phyloP scores from a whole-genome alignment of 2,329 filamentous ascomycete species.

The Apiospora phragmitis region DNA sequence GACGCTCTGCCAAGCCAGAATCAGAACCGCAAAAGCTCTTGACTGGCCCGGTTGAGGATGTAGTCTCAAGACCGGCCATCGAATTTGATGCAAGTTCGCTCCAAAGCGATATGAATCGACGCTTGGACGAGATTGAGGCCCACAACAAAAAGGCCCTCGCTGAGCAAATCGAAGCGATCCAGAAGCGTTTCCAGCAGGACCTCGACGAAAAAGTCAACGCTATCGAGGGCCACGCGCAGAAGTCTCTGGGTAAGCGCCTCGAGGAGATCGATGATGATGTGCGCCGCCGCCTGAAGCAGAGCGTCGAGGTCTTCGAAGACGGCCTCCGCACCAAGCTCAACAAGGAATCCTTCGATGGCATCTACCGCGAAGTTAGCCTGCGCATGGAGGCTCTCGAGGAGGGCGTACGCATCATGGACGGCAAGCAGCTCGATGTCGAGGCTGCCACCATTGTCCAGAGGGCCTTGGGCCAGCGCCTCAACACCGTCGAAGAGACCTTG shows the following conservation, averaged over 20 bases:
- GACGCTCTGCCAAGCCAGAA: neutral
- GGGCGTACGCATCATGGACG: constrained; percentile 24
- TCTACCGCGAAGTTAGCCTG: constrained; percentile 23
- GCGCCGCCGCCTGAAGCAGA: constrained; percentile 24
- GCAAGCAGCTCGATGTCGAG: constrained; percentile 29
- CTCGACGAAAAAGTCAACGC: constrained; percentile 18
- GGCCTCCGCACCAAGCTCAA: constrained; percentile 24
- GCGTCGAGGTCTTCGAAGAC: constrained; percentile 24
- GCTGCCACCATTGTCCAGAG: constrained; percentile 24
- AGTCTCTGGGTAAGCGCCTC: constrained; percentile 18
- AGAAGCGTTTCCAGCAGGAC: constrained; percentile 19
- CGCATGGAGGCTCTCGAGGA: constrained; percentile 27
- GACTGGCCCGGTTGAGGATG: neutral
- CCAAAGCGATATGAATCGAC: neutral
- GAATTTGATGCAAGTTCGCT: neutral
- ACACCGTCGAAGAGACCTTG: constrained; percentile 21
- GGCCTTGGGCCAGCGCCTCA: constrained; percentile 24
- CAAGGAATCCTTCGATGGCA: constrained; percentile 24
- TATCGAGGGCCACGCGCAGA: constrained; percentile 22
- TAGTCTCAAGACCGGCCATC: neutral
- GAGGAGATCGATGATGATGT: constrained; percentile 22
- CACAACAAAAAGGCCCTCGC: constrained; percentile 17
- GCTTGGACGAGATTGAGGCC: constrained; percentile 12
- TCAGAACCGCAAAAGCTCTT: neutral
- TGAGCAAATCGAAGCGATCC: constrained; percentile 19